Evolutionary conservation across 2,329 filamentous ascomycete species (phyloP).

Genomic region (Trichocomaceae sp.): DNA sequence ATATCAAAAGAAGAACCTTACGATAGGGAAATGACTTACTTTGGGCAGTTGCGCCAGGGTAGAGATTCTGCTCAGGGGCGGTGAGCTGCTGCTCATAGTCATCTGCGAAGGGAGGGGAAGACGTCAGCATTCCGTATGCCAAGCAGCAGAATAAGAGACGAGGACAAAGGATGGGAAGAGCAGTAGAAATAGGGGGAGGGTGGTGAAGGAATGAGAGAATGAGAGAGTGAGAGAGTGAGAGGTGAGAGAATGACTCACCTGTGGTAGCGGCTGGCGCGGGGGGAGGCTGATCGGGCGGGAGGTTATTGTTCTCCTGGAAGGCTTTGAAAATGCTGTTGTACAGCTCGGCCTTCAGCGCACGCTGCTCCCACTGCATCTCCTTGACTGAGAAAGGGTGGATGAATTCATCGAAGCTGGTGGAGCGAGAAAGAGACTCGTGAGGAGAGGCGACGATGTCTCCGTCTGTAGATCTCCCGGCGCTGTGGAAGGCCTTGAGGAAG

Average conservation of each 20-base stretch:
- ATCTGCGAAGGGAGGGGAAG: neutral
- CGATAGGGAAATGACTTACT: neutral
- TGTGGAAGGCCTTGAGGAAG: neutral
- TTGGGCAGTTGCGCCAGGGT: neutral
- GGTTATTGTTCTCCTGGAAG: neutral
- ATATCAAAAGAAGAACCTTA: neutral
- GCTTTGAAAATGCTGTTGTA: slow-evolving; percentile 6
- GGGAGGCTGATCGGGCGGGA: neutral
- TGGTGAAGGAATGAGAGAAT: no score
- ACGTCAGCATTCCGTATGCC: neutral
- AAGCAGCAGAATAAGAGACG: neutral
- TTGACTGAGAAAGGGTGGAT: neutral
- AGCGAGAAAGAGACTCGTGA: neutral
- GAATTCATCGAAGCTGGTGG: neutral
- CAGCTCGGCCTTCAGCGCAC: neutral
- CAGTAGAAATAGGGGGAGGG: no score
- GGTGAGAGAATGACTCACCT: slow-evolving; percentile 5
- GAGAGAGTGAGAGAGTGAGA: no score
- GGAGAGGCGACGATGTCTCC: neutral
- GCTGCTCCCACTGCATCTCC: slow-evolving; percentile 1
- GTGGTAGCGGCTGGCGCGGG: slow-evolving; percentile 3
- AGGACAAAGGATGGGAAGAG: neutral
- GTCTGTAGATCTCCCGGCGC: neutral
- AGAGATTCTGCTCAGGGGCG: neutral
- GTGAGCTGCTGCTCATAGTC: neutral